Percentiles rank a stretch among this genome's conserved stretches.
Conservation (phyloP, 2,329 filamentous ascomycete genomes). For the Aspergillus sojae region DNA sequence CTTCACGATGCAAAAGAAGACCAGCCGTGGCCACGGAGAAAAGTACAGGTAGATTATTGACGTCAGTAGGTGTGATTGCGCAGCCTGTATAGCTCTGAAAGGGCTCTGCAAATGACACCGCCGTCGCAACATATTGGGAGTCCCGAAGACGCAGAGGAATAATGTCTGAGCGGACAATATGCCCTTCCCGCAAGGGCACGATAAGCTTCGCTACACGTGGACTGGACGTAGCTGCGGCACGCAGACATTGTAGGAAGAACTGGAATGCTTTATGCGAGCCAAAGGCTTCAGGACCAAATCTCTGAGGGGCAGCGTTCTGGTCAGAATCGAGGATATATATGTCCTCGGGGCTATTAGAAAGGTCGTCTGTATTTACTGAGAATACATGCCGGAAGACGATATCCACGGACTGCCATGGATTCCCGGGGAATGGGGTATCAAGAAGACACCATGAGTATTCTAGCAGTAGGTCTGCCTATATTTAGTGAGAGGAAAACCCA, state of each 20-base stretch:
- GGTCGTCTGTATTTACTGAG: not conserved
- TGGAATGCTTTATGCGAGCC: not conserved
- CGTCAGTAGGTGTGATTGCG: not conserved
- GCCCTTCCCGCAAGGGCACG: not conserved
- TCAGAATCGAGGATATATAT: not conserved
- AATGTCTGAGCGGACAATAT: not conserved
- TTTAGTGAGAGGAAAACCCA: not conserved
- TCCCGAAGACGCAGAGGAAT: not conserved
- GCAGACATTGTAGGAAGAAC: not conserved
- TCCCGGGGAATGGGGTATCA: not conserved
- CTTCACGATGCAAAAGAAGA: not conserved
- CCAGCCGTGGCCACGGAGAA: not conserved
- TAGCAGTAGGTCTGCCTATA: not conserved
- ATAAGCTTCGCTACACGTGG: not conserved
- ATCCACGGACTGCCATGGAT: not conserved
- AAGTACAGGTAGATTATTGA: not conserved
- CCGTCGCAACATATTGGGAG: not conserved
- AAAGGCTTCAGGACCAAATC: not conserved
- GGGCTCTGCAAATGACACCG: not conserved
- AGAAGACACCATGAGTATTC: not conserved
- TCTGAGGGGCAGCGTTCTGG: not conserved
- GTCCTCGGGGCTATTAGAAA: too few relatives aligned
- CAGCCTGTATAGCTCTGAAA: not conserved
- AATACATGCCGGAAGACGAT: not conserved
- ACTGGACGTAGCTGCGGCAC: not conserved